A percentile compares a stretch with the other conserved stretches of the same genome.
Conservation (phyloP, 768 basidiomycete genomes). For the Candolleomyces eurysporus region DNA sequence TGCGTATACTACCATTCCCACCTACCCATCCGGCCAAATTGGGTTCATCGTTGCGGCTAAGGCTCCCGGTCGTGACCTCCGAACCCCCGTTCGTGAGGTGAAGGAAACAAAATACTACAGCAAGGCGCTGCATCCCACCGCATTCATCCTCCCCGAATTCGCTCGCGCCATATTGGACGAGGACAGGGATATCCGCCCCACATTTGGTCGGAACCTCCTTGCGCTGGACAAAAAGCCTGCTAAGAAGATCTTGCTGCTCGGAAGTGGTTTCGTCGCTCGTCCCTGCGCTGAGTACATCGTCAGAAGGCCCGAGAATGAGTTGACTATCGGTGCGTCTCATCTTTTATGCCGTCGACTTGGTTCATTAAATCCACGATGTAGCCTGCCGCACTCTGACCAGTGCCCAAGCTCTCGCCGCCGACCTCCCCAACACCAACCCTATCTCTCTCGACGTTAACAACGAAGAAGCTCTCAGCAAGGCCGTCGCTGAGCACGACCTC, state of each 20-base stretch:
- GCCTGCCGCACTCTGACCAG: constrained; percentile 86
- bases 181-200: constrained; percentile 65
- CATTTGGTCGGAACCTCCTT: constrained; percentile 66
- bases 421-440: constrained; percentile 68
- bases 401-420: constrained; percentile 66
- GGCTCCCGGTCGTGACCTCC: constrained; percentile 65
- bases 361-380: constrained; percentile 23
- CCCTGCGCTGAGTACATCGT: constrained; percentile 96
- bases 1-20: constrained; percentile 95
- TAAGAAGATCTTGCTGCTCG: constrained; percentile 82
- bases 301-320: constrained; percentile 72
- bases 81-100: constrained; percentile 70
- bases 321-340: constrained; percentile 71
- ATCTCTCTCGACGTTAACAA: constrained; percentile 81
- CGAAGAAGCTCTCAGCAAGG: constrained; percentile 69
- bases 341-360: background rate
- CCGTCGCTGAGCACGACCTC: constrained; percentile 83
- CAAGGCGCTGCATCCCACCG: constrained; percentile 69
- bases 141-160: constrained; percentile 95
- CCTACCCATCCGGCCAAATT: constrained; percentile 98
- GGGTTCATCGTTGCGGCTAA: constrained; percentile 91
- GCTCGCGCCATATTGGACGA: constrained; percentile 73
- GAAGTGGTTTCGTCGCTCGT: constrained; percentile 92
- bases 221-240: constrained; percentile 40
- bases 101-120: constrained; percentile 83